phyloP scores from a whole-genome alignment of 2,329 filamentous ascomycete species.

The Aspergillus aculeatus region DNA sequence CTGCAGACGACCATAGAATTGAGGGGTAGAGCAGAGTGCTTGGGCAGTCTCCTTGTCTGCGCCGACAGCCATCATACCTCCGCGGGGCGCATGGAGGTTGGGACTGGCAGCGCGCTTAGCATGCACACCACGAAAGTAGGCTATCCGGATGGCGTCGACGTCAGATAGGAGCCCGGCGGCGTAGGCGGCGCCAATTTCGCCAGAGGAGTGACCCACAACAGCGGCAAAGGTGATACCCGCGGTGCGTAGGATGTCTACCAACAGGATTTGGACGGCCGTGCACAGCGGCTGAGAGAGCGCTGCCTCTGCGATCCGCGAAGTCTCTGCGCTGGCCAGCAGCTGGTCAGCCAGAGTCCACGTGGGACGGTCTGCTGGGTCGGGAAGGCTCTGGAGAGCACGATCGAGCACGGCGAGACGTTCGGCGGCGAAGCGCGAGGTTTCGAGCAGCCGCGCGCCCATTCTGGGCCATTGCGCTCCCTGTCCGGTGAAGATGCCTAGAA shows the following conservation, averaged over 20 bases:
- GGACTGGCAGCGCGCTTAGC: slow-evolving; percentile 9
- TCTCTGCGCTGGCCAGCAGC: slow-evolving; percentile 14
- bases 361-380: slow-evolving; percentile 1
- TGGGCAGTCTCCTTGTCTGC: slow-evolving; percentile 23
- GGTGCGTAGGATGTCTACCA: slow-evolving; percentile 26
- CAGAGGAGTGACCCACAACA: slow-evolving; percentile 52
- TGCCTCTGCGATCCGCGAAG: slow-evolving; percentile 23
- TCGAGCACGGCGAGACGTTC: slow-evolving; percentile 11
- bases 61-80: slow-evolving; percentile 37
- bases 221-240: slow-evolving; percentile 37
- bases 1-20: too few species aligned
- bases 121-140: slow-evolving; percentile 47
- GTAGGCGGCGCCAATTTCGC: slow-evolving; percentile 55
- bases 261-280: slow-evolving; percentile 29
- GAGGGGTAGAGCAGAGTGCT: slow-evolving; percentile 3
- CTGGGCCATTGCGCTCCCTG: slow-evolving; percentile 25
- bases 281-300: slow-evolving; percentile 28
- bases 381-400: slow-evolving; percentile 18
- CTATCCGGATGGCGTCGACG: slow-evolving; percentile 45
- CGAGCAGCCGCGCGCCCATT: slow-evolving; percentile 25
- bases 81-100: slow-evolving; percentile 11
- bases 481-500: slow-evolving; percentile 14
- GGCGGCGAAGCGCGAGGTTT: slow-evolving; percentile 11
- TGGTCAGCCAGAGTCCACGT: slow-evolving; percentile 16
- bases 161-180: slow-evolving; percentile 47